These are phyloP conservation scores for Aspergillus arachidicola DNA, from an alignment of 2,329 filamentous ascomycete genomes.

Conservation along the genomic window DNA sequence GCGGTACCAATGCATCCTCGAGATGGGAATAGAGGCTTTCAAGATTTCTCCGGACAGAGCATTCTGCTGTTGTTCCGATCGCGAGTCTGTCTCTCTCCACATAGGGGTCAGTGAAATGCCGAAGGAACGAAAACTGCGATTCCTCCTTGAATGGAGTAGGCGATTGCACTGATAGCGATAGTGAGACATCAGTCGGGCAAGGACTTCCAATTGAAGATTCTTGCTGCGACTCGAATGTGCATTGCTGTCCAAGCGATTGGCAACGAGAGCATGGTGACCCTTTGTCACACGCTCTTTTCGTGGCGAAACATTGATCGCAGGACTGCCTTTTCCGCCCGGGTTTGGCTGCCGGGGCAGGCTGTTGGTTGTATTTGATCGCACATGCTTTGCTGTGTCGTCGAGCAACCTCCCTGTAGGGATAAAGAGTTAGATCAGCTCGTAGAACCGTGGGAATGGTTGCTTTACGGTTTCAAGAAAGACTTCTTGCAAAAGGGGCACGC, in stretches of 20 bases:
- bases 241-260: slow-evolving; percentile 21
- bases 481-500: slow-evolving; percentile 34
- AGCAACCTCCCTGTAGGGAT: slow-evolving; percentile 28
- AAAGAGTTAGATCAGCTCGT: background rate
- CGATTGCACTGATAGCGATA: slow-evolving; percentile 8
- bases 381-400: slow-evolving; percentile 33
- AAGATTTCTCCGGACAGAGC: slow-evolving; percentile 29
- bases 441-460: background rate
- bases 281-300: slow-evolving; percentile 31
- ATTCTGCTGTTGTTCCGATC: slow-evolving; percentile 34
- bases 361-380: slow-evolving; percentile 32
- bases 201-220: slow-evolving; percentile 2
- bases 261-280: slow-evolving; percentile 30
- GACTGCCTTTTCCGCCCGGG: slow-evolving; percentile 34
- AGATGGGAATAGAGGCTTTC: slow-evolving; percentile 30
- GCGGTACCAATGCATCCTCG: slow-evolving; percentile 29
- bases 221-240: slow-evolving; percentile 19
- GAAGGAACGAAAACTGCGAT: slow-evolving; percentile 31
- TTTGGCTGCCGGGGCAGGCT: slow-evolving; percentile 28
- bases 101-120: slow-evolving; percentile 31
- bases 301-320: slow-evolving; percentile 30
- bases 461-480: slow-evolving; percentile 31
- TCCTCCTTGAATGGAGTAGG: background rate
- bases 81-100: slow-evolving; percentile 31
- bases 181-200: slow-evolving; percentile 3